Percentiles rank a stretch among this genome's conserved stretches.
These are phyloP conservation scores for Vigna angularis DNA, from an alignment of 306 rosid species.

Conservation along the genomic window DNA sequence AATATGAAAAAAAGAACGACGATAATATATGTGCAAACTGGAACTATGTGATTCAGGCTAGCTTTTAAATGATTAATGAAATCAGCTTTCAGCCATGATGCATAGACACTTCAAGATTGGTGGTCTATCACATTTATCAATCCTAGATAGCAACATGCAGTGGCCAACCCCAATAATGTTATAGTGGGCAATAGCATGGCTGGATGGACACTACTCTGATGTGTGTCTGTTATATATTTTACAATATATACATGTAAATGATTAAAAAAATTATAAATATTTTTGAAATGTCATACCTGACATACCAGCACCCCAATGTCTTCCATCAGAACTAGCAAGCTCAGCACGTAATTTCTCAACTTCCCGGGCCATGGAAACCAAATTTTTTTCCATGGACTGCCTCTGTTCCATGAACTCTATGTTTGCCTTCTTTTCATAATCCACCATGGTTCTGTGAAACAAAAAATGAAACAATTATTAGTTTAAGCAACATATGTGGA, in stretches of 20 bases:
- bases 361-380: constrained; percentile 93
- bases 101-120: constrained; percentile 27
- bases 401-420: constrained; percentile 87
- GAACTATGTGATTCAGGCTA: constrained; percentile 12
- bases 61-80: background rate
- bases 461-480: constrained; percentile 27
- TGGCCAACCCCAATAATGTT: background rate
- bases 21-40: background rate
- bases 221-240: too few species aligned
- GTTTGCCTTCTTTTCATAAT: constrained; percentile 87
- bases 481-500: constrained; percentile 2
- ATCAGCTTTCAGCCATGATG: constrained; percentile 20
- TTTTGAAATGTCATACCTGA: constrained; percentile 6
- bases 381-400: constrained; percentile 85
- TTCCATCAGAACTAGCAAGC: constrained; percentile 66
- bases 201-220: background rate
- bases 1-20: constrained; percentile 10
- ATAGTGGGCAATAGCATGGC: background rate
- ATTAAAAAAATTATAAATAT: background rate
- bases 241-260: background rate
- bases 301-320: constrained; percentile 87
- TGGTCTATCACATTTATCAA: background rate
- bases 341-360: constrained; percentile 91
- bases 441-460: constrained; percentile 62
- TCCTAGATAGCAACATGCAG: background rate